Percentiles rank a stretch among this genome's conserved stretches.
phyloP scores from a whole-genome alignment of 805 yeast genomes.

The Tetrapisispora taiwanensis region DNA sequence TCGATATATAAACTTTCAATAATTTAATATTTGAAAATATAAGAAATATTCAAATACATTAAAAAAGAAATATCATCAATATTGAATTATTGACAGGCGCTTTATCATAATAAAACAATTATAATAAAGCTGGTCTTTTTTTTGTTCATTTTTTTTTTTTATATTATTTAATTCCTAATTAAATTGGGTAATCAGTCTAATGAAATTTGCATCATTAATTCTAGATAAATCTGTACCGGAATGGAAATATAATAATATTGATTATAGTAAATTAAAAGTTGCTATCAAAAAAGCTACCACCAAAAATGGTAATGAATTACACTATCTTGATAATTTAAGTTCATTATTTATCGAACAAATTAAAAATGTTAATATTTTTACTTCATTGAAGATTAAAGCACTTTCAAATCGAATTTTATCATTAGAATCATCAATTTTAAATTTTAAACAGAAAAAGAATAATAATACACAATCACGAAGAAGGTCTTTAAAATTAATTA shows the following conservation, averaged over 20 bases:
- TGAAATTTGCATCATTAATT: constrained; percentile 84
- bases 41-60: no score
- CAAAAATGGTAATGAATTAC: constrained; percentile 3
- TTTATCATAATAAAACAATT: no score
- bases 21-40: no score
- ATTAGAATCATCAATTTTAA: constrained; percentile 19
- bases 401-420: constrained; percentile 20
- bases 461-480: neutral
- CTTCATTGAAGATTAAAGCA: constrained; percentile 24
- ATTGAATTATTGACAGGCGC: no score
- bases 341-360: constrained; percentile 18
- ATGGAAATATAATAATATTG: constrained; percentile 78
- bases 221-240: constrained; percentile 70
- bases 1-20: no score
- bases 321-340: constrained; percentile 6
- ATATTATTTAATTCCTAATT: no score
- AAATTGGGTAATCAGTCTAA: constrained; percentile 17
- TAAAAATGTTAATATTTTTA: constrained; percentile 19
- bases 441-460: constrained; percentile 5
- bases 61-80: no score
- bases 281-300: constrained; percentile 51
- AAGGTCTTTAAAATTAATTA: constrained; percentile 12
- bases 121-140: no score
- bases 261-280: constrained; percentile 66
- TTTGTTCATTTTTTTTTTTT: no score